Base-by-base conservation (phyloP, 129 eudicot genomes). In the Oenanthe sinensis region DNA sequence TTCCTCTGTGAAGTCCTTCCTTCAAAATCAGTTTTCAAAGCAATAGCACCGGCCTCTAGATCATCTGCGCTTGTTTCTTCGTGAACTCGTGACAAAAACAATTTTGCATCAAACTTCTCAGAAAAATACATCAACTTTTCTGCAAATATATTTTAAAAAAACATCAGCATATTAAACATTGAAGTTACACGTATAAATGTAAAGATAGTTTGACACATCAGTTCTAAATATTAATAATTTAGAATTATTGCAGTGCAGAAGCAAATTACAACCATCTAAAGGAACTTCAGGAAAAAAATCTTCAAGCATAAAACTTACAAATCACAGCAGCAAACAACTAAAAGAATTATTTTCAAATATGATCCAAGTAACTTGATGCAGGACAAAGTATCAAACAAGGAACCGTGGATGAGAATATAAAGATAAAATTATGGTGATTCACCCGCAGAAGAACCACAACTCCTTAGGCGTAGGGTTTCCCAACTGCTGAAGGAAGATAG, bases 1-100 rank as follows among this genome's bases (percentile, higher is more conserved):
- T 92, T 96, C 81, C 86, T 96, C 82, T 92, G 97, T 71, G 85
- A 91, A 26, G 97, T 96, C 42, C 99, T 88, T 39, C 99, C 99
- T 88, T 88, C 85, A 46, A 89, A 90, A 82, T 96, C 99, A 75
- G 88, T 86, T 83, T 96, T 96, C 63, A 96, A 76, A 54, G 97
- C 96, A 85, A 88, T 78, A 54, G 91, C 95, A 80, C 99, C 99
- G 77, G 93, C 90, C 81, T 96, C 97, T 81, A 96, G 78, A 54
- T 96, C 97, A 74, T 96, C 99, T 73, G 94, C 97, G 88, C 87
- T 77, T 39, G 99, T 92, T 39, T 95, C 97, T 81, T 90, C 84
- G 82, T 96, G 99, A 74, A 96, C 91, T 65, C 99, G 96, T n/a
- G 93, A 87, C 78, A 96, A 74, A 78, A 92, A 96, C 52, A 87